A percentile compares a stretch with the other conserved stretches of the same genome.
These are phyloP conservation scores for Linnemannia exigua DNA, from an alignment of 192 early-diverging fungal genomes.

Conservation along the genomic window DNA sequence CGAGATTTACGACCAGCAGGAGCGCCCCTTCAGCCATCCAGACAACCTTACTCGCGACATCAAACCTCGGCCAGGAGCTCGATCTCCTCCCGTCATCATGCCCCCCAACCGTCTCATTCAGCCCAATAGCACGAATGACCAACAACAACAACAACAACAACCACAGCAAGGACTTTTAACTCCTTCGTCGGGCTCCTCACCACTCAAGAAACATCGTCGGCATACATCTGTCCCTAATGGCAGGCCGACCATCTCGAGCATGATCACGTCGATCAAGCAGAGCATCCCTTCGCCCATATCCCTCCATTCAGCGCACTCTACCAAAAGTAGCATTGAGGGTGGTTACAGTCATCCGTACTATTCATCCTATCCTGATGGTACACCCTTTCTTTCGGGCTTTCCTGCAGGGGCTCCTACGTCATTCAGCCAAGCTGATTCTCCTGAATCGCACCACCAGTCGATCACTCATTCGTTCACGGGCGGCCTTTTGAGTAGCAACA, in stretches of 20 bases:
- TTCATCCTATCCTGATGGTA: constrained; percentile 30
- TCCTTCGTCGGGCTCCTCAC: not conserved
- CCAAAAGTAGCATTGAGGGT: not conserved
- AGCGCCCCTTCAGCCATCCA: constrained; percentile 35
- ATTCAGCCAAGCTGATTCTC: constrained; percentile 19
- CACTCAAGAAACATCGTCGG: constrained; percentile 21
- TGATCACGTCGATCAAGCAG: constrained; percentile 31
- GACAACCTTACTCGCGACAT: constrained; percentile 37
- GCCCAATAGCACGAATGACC: not conserved
- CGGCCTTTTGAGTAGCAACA: not conserved
- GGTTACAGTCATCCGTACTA: constrained; percentile 14
- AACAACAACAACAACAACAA: not conserved
- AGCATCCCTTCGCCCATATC: constrained; percentile 35
- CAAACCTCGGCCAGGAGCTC: constrained; percentile 16
- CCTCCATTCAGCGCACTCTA: constrained; percentile 17
- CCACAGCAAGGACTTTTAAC: not conserved
- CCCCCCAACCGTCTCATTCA: not conserved
- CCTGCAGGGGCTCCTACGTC: constrained; percentile 4
- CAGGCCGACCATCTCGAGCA: constrained; percentile 15
- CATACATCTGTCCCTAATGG: constrained; percentile 14
- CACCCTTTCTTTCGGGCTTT: constrained; percentile 9
- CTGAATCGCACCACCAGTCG: not conserved
- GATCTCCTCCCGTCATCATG: constrained; percentile 7
- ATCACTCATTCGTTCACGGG: not conserved
- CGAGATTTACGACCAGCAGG: constrained; percentile 45